Base-by-base conservation (phyloP, 2,329 filamentous ascomycete species). In the Hymenoscyphus albidus region DNA sequence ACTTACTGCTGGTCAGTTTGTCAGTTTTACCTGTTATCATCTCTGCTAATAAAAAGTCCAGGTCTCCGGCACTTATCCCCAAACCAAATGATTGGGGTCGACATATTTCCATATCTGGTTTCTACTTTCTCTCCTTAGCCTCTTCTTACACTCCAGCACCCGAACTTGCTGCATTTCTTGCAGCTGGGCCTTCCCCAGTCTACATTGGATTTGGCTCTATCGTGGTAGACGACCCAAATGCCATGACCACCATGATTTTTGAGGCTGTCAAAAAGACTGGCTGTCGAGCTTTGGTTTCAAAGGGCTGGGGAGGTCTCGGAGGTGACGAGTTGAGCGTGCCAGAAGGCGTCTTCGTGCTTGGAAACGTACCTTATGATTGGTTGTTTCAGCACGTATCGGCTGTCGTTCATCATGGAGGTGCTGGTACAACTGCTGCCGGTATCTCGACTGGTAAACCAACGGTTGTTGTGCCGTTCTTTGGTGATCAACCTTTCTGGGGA, bases 321-420 rank as follows among this genome's bases (percentile, higher is more conserved):
- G 89, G 85, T 0, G 89, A 92, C 70, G 80, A 86, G 39, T 74
- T 90, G 3, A 84, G 83, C 0, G 77, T 92, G n/a, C 91, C 91
- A 0, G 86, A 92, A 2, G 86, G 87, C 3, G 86, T 96, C 1
- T 92, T 91, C 74, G 92, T 96, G 86, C 81, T 96, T 44, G 92
- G 90, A 12, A 95, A 94, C 72, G 87, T 88, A 56, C 92, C 92
- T 1, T 93, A 96, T 68, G 93, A 96, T 77, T 96, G 92, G 92
- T 78, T 96, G 0, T 96, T 96, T 76, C 82, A 91, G 68, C 87
- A 84, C 44, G 92, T 96, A 0, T 89, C 90, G 0, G 88, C 87
- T 55, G 92, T 96, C 1, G 89, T 95, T 5, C 93, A 96, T 73
- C 92, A 96, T 68, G 93, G 92, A 27, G 92, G 93, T 64, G 92